Percentiles rank a stretch among this genome's conserved stretches.
Evolutionary conservation across 805 yeast genomes (phyloP).

Genomic region (Saccharomycopsis oosterbeekiorum): DNA sequence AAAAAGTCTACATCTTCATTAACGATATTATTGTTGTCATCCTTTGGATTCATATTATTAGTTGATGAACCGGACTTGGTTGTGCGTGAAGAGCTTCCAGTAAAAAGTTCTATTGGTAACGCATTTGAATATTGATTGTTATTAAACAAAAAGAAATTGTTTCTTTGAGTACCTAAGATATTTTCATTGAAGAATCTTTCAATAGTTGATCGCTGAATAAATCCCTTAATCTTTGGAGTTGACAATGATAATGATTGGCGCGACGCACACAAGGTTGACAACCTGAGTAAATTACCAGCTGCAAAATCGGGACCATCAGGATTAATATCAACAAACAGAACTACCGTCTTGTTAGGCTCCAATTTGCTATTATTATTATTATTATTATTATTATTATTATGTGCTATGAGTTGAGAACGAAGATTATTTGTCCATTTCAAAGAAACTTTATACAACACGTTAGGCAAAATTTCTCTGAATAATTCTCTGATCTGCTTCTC

Average conservation of each 20-base stretch:
- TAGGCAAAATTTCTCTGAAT: constrained; percentile 77
- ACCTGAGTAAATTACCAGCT: constrained; percentile 55
- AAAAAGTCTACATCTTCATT: constrained; percentile 3
- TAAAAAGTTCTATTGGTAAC: constrained; percentile 15
- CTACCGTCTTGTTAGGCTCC: constrained; percentile 24
- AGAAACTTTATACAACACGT: constrained; percentile 65
- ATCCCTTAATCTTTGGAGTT: constrained; percentile 47
- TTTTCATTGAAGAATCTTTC: constrained; percentile 21
- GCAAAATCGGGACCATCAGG: constrained; percentile 53
- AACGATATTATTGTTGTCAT: not conserved
- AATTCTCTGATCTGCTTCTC: constrained; percentile 71
- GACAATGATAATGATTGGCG: constrained; percentile 73
- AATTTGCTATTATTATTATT: constrained; percentile 3
- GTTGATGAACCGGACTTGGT: not conserved
- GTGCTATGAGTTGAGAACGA: constrained; percentile 20
- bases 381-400: constrained; percentile 9
- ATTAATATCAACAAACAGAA: constrained; percentile 41
- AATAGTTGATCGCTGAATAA: constrained; percentile 47
- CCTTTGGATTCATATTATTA: not conserved
- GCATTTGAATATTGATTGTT: constrained; percentile 13
- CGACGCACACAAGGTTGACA: constrained; percentile 59
- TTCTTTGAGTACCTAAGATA: constrained; percentile 8
- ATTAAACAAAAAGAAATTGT: constrained; percentile 12
- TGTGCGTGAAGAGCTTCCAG: not conserved
- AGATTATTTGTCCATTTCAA: constrained; percentile 44